Conservation (phyloP, 306 rosid species). For the Notholithocarpus densiflorus region DNA sequence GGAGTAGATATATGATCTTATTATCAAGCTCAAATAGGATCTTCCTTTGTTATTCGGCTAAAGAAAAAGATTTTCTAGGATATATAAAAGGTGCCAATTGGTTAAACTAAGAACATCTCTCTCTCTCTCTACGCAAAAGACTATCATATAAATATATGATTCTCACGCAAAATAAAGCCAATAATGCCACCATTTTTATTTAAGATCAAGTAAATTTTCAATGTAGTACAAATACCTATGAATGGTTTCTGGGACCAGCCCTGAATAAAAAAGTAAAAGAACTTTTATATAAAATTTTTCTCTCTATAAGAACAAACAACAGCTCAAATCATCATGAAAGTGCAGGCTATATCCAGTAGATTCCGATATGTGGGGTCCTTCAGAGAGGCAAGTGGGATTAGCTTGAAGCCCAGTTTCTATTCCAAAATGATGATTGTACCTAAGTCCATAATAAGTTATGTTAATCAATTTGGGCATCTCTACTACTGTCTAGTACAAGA, state of each 20-base stretch:
- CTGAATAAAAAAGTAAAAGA: constrained; percentile 2
- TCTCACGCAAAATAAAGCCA: neutral
- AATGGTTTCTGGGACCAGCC: constrained; percentile 24
- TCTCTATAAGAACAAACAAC: constrained; percentile 15
- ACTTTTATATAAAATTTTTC: constrained; percentile 6
- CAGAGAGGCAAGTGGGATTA: constrained; percentile 26
- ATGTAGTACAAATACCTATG: neutral
- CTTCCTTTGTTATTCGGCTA: too few relatives aligned
- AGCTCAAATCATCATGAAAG: constrained; percentile 32
- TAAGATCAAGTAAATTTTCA: neutral
- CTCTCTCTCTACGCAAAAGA: too few relatives aligned
- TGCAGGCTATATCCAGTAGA: constrained; percentile 43
- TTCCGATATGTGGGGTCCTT: constrained; percentile 50
- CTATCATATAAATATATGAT: too few relatives aligned
- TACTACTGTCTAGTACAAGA: constrained; percentile 13
- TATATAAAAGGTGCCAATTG: too few relatives aligned
- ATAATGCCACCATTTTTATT: neutral
- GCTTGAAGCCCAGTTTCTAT: constrained; percentile 28
- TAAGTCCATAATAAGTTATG: constrained; percentile 21
- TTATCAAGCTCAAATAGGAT: too few relatives aligned
- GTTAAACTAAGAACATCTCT: too few relatives aligned
- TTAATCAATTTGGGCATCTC: constrained; percentile 21
- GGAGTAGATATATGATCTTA: too few relatives aligned
- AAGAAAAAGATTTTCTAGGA: too few relatives aligned
- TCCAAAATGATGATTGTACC: constrained; percentile 26